Conservation (phyloP, 164 flowering plant species). For the Umbilicus rupestris region DNA sequence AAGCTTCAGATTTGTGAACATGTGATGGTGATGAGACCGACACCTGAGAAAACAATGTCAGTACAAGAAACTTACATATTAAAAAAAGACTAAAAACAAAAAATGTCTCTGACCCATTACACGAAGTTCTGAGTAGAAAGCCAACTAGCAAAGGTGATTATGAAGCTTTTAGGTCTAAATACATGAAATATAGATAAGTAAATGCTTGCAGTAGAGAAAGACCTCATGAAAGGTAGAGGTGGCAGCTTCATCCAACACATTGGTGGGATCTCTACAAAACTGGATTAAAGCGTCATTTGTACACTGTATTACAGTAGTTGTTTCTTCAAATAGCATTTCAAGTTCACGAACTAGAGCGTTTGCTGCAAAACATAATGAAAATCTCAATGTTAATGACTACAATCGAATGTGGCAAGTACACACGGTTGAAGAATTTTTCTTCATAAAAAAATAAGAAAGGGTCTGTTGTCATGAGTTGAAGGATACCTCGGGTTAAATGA, state of each 20-base stretch:
- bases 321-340: constrained; percentile 35
- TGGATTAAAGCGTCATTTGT: constrained; percentile 13
- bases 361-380: constrained; percentile 26
- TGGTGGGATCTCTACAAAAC: constrained; percentile 12
- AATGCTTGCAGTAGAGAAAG: neutral
- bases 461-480: neutral
- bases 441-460: too few relatives aligned
- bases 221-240: constrained; percentile 18
- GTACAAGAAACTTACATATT: neutral
- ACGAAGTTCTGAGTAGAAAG: neutral
- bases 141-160: too few relatives aligned
- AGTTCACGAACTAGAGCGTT: constrained; percentile 39
- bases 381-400: neutral
- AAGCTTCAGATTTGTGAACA: constrained; percentile 18
- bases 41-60: constrained; percentile 18
- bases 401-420: neutral
- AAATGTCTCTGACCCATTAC: neutral
- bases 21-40: constrained; percentile 14
- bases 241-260: constrained; percentile 15
- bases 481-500: constrained; percentile 37
- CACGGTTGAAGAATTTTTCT: neutral
- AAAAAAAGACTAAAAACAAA: neutral
- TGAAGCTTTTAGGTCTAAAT: too few relatives aligned
- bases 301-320: constrained; percentile 17
- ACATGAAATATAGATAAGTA: neutral